phyloP scores from a whole-genome alignment of 768 basidiomycete species.

The Tulasnella sp. region DNA sequence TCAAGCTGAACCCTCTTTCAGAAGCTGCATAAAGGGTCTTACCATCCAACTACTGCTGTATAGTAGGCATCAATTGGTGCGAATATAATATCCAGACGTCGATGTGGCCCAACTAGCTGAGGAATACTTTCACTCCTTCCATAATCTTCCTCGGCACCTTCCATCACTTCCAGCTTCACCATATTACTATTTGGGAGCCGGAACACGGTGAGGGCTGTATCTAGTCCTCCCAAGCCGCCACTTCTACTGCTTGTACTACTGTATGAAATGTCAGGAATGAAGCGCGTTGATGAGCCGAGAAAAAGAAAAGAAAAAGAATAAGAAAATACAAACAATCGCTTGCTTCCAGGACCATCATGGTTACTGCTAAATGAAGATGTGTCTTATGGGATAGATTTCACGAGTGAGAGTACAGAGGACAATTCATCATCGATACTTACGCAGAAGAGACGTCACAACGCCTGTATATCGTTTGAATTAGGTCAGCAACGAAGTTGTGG shows the following conservation, averaged over 20 bases:
- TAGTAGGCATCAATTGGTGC: conserved; percentile 66
- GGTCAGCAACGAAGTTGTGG: background rate
- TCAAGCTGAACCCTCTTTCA: background rate
- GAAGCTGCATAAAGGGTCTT: background rate
- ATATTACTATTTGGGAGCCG: conserved; percentile 30
- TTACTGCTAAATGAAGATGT: too few relatives aligned
- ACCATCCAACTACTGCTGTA: conserved; percentile 86
- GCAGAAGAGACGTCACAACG: conserved; percentile 71
- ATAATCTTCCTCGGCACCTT: conserved; percentile 27
- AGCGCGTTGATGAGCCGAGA: background rate
- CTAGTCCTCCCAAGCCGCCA: conserved; percentile 64
- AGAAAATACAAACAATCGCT: conserved; percentile 1
- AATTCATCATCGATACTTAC: conserved; percentile 34
- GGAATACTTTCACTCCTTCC: conserved; percentile 14
- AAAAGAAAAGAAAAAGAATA: background rate
- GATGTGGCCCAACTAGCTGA: conserved; percentile 24
- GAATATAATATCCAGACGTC: conserved; percentile 77
- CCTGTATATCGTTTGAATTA: conserved; percentile 28
- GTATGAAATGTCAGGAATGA: background rate
- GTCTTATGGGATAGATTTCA: too few relatives aligned
- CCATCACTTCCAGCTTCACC: too few relatives aligned
- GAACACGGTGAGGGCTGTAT: conserved; percentile 76
- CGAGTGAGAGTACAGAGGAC: too few relatives aligned
- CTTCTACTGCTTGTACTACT: conserved; percentile 1
- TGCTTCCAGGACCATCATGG: background rate